Percentiles rank a stretch among this genome's conserved stretches.
phyloP scores from a whole-genome alignment of 495 filamentous ascomycete genomes.

The Aspergillus olivimuriae region DNA sequence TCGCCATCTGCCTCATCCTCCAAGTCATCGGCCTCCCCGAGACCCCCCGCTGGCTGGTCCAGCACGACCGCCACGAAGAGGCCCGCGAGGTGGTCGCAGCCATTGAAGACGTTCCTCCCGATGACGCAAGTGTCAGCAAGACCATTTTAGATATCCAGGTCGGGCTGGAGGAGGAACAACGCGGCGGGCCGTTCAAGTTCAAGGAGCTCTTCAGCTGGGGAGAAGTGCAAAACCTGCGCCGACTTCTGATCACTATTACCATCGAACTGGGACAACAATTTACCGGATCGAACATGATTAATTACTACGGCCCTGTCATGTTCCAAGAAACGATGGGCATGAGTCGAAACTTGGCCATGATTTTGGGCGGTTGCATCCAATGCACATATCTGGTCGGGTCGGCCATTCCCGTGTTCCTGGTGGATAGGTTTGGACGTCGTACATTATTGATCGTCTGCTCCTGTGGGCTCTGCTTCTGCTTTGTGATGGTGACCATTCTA shows the following conservation, averaged over 20 bases:
- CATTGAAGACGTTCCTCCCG: slow-evolving; percentile 12
- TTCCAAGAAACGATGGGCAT: slow-evolving; percentile 48
- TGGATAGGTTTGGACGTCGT: slow-evolving; percentile 48
- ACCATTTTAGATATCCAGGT: slow-evolving; percentile 28
- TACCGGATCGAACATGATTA: slow-evolving; percentile 50
- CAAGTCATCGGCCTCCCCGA: slow-evolving; percentile 60
- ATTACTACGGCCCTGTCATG: slow-evolving; percentile 39
- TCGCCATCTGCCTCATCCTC: slow-evolving; percentile 47
- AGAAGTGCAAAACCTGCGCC: slow-evolving; percentile 33
- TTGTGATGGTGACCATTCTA: slow-evolving; percentile 25
- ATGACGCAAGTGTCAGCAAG: slow-evolving; percentile 12
- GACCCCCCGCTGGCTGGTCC: slow-evolving; percentile 49
- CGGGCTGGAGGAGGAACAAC: slow-evolving; percentile 30
- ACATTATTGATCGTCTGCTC: slow-evolving; percentile 43
- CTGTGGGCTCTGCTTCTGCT: slow-evolving; percentile 40
- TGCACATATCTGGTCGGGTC: slow-evolving; percentile 32
- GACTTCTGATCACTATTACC: slow-evolving; percentile 28
- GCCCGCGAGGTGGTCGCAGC: slow-evolving; percentile 26
- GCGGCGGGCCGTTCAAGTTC: slow-evolving; percentile 32
- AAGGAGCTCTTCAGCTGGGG: slow-evolving; percentile 32
- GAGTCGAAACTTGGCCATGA: slow-evolving; percentile 41
- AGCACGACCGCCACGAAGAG: slow-evolving; percentile 45
- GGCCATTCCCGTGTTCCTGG: slow-evolving; percentile 30
- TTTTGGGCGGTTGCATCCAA: slow-evolving; percentile 45
- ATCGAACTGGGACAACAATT: slow-evolving; percentile 35